Conservation (phyloP, 352 stramenopile genomes). For the Globisporangium yorkense region DNA sequence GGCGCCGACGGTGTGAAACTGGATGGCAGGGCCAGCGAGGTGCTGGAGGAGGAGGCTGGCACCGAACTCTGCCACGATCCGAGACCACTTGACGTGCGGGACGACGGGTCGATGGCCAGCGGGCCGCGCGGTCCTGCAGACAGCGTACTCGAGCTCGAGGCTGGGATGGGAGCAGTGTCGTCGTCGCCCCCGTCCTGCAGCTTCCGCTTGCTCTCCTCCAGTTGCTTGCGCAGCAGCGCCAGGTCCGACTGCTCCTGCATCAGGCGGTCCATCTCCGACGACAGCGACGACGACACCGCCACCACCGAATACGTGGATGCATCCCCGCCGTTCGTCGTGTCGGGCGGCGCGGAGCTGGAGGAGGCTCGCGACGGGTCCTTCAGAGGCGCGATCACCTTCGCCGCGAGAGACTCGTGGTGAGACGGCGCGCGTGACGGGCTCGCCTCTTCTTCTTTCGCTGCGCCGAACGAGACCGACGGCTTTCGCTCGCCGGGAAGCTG, state of each 20-base stretch:
- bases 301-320: neutral
- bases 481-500: slow-evolving; percentile 25
- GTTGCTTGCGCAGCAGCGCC: slow-evolving; percentile 42
- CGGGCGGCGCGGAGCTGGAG: slow-evolving; percentile 1
- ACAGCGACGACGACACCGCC: slow-evolving; percentile 13
- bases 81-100: neutral
- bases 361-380: slow-evolving; percentile 12
- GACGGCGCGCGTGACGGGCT: neutral
- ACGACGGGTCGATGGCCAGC: neutral
- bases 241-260: slow-evolving; percentile 73
- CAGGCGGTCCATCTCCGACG: slow-evolving; percentile 46
- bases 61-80: neutral
- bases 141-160: neutral
- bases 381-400: slow-evolving; percentile 33
- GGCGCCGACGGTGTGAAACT: slow-evolving; percentile 14
- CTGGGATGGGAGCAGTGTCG: neutral
- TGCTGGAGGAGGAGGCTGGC: neutral
- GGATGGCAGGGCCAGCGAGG: neutral
- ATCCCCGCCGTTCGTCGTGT: slow-evolving; percentile 12
- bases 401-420: slow-evolving; percentile 20
- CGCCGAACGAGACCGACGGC: neutral
- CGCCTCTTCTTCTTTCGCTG: neutral
- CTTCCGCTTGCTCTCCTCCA: slow-evolving; percentile 67
- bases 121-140: neutral
- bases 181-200: slow-evolving; percentile 30